These are phyloP conservation scores for Parasitella parasitica DNA, from an alignment of 371 early-diverging fungal genomes.

Conservation along the genomic window DNA sequence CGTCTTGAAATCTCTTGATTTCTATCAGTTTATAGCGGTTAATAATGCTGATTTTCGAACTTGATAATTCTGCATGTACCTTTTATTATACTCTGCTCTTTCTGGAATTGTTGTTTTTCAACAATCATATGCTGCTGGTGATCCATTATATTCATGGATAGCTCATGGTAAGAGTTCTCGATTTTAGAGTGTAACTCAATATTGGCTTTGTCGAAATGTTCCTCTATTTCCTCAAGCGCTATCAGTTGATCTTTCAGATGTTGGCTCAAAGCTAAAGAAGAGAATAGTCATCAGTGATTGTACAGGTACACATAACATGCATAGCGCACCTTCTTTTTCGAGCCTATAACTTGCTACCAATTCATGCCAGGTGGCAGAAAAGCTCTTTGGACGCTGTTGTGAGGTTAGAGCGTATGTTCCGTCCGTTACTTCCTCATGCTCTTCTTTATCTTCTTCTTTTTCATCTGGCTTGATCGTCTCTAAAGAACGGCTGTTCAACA, in stretches of 20 bases:
- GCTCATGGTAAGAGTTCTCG: slow-evolving; percentile 17
- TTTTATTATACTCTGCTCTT: slow-evolving; percentile 27
- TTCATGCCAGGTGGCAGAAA: slow-evolving; percentile 14
- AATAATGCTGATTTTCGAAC: no score
- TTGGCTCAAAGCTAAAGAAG: slow-evolving; percentile 15
- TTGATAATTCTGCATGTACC: background rate
- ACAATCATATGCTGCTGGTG: slow-evolving; percentile 14
- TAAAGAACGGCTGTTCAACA: background rate
- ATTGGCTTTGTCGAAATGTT: slow-evolving; percentile 24
- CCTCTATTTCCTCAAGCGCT: slow-evolving; percentile 31
- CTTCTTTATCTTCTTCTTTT: background rate
- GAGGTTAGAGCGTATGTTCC: background rate
- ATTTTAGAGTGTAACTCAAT: slow-evolving; percentile 26
- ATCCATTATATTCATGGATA: slow-evolving; percentile 21
- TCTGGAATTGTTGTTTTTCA: slow-evolving; percentile 27
- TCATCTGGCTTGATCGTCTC: background rate
- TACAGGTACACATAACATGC: background rate
- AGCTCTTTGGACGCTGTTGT: background rate
- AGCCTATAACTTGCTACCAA: slow-evolving; percentile 21
- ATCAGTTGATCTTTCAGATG: slow-evolving; percentile 23
- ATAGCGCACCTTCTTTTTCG: slow-evolving; percentile 26
- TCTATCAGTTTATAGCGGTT: background rate
- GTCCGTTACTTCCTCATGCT: background rate
- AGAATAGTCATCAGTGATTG: background rate
- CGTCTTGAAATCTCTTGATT: slow-evolving; percentile 28